Evolutionary conservation across 1,284 basidiomycete genomes (phyloP).

Genomic region (Fomitopsis betulina): DNA sequence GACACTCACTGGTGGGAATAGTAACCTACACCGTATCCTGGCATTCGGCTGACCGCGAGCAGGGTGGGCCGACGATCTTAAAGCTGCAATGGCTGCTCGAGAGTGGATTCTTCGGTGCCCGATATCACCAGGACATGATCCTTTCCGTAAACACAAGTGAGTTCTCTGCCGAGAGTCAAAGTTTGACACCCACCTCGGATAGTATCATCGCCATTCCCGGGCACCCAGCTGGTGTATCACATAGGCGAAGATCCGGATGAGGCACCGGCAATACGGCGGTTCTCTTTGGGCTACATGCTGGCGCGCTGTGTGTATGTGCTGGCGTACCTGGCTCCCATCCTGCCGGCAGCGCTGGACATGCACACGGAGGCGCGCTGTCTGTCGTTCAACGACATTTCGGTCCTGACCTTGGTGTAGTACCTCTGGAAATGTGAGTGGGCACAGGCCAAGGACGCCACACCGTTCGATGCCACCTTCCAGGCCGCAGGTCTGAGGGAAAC

Average conservation of each 20-base stretch:
- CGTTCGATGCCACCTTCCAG: constrained; percentile 45
- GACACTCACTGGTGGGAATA: constrained; percentile 47
- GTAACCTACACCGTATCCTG: too few relatives aligned
- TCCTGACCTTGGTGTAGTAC: constrained; percentile 31
- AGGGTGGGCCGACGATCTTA: constrained; percentile 48
- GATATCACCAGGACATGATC: constrained; percentile 40
- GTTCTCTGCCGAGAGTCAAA: constrained; percentile 4
- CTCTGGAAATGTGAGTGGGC: constrained; percentile 48
- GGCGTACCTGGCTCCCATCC: constrained; percentile 39
- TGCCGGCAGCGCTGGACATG: constrained; percentile 36
- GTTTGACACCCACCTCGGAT: background rate
- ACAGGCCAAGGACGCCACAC: constrained; percentile 40
- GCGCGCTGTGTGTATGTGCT: constrained; percentile 37
- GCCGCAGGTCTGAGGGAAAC: constrained; percentile 41
- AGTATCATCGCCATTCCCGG: constrained; percentile 47
- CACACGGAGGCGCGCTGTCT: constrained; percentile 40
- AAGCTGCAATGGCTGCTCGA: constrained; percentile 42
- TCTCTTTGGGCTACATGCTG: constrained; percentile 38
- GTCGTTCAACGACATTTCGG: constrained; percentile 34
- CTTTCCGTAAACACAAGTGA: constrained; percentile 40
- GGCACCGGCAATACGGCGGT: constrained; percentile 36
- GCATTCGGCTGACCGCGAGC: background rate
- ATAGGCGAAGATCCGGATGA: constrained; percentile 39
- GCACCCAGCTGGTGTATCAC: constrained; percentile 43
- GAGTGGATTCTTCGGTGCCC: constrained; percentile 37